Conservation (phyloP, 1,284 basidiomycete species). For the Trichosporon asahii region DNA sequence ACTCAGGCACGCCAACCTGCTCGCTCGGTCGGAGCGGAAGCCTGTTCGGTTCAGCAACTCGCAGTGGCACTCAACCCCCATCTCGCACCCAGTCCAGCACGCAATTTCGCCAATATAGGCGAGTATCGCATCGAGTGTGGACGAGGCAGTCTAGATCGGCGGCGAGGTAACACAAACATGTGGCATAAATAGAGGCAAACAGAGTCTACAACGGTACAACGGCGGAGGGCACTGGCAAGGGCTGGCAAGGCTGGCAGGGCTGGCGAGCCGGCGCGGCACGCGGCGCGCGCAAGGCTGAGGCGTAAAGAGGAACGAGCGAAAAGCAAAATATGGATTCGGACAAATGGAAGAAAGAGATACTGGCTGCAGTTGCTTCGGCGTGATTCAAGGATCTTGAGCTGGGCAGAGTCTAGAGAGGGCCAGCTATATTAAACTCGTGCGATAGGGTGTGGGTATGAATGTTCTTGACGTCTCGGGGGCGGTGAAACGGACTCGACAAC, state of each 20-base stretch:
- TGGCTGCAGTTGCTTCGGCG: not conserved
- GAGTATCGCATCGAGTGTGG: not conserved
- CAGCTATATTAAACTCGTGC: not conserved
- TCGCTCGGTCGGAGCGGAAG: not conserved
- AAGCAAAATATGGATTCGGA: not conserved
- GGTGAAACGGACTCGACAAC: not conserved
- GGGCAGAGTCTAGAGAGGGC: not conserved
- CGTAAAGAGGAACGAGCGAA: not conserved
- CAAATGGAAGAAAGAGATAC: not conserved
- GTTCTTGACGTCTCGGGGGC: not conserved
- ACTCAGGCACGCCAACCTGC: conserved; percentile 1
- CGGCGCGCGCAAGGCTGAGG: not conserved
- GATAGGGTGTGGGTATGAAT: not conserved
- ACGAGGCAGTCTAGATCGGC: not conserved
- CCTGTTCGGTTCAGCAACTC: not conserved
- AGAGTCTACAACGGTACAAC: conserved; percentile 10
- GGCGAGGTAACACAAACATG: not conserved
- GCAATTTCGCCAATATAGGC: not conserved
- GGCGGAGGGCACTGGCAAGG: not conserved
- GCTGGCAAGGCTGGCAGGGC: not conserved
- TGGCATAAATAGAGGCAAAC: not conserved
- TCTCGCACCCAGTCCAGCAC: not conserved
- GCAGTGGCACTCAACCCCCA: not conserved
- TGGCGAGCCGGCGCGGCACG: too few relatives aligned
- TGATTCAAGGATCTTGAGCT: too few relatives aligned